A percentile compares a stretch with the other conserved stretches of the same genome.
These are phyloP conservation scores for Diaporthe velutina DNA, from an alignment of 2,329 filamentous ascomycete genomes.

Conservation along the genomic window DNA sequence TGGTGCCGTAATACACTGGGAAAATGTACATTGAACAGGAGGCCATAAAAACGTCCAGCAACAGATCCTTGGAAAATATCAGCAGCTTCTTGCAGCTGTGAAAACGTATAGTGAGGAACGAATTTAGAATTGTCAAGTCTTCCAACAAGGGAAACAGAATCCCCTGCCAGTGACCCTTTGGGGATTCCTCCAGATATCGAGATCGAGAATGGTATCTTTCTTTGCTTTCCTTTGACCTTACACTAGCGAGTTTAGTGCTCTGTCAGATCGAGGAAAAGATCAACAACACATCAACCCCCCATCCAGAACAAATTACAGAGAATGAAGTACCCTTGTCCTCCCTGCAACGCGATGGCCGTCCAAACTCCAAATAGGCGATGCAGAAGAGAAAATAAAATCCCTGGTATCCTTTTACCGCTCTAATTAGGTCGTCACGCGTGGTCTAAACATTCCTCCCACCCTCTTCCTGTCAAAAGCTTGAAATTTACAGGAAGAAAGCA, in stretches of 20 bases:
- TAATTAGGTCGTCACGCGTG: constrained; percentile 44
- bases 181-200: constrained; percentile 19
- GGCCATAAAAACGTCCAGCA: constrained; percentile 54
- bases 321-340: constrained; percentile 33
- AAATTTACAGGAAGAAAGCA: constrained; percentile 70
- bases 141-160: neutral
- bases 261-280: constrained; percentile 42
- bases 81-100: neutral
- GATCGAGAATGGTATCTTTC: constrained; percentile 25
- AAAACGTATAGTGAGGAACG: constrained; percentile 29
- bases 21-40: constrained; percentile 44
- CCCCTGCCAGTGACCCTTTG: neutral
- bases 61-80: neutral
- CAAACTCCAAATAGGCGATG: constrained; percentile 43
- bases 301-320: constrained; percentile 44
- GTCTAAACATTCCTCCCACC: constrained; percentile 41
- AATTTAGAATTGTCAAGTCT: constrained; percentile 29
- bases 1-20: constrained; percentile 41
- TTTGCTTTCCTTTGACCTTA: neutral
- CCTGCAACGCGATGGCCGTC: constrained; percentile 41
- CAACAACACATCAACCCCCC: constrained; percentile 39
- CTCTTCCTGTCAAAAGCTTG: constrained; percentile 43
- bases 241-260: neutral
- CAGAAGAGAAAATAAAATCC: constrained; percentile 27
- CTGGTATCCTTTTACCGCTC: constrained; percentile 24